phyloP scores from a whole-genome alignment of 1,284 basidiomycete genomes.

The Mycosarcoma mackinlayi region DNA sequence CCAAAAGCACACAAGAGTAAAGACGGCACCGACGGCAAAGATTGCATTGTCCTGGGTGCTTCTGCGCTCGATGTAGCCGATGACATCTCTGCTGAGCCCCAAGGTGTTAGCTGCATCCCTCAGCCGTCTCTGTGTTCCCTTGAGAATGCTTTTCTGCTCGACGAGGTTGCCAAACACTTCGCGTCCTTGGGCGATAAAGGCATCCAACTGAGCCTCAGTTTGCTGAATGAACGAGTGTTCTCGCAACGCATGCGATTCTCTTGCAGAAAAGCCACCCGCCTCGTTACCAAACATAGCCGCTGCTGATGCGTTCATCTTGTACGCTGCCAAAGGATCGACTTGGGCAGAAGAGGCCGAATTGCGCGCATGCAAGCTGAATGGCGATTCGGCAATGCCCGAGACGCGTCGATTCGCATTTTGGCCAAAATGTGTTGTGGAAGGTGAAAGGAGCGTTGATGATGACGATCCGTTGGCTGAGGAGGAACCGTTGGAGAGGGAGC shows the following conservation, averaged over 20 bases:
- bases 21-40: conserved; percentile 62
- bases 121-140: conserved; percentile 60
- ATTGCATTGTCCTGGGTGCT: conserved; percentile 67
- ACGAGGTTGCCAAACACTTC: conserved; percentile 65
- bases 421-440: conserved; percentile 21
- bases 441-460: conserved; percentile 19
- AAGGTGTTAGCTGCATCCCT: conserved; percentile 65
- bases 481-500: conserved; percentile 13
- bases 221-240: conserved; percentile 67
- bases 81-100: conserved; percentile 65
- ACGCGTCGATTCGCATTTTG: conserved; percentile 21
- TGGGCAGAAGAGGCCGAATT: conserved; percentile 26
- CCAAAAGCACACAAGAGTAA: conserved; percentile 65
- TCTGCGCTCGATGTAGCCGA: conserved; percentile 66
- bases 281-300: conserved; percentile 61
- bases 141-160: conserved; percentile 66
- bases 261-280: conserved; percentile 28
- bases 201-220: conserved; percentile 64
- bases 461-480: conserved; percentile 1
- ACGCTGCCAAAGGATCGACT: conserved; percentile 59
- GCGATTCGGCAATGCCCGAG: conserved; percentile 49
- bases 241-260: conserved; percentile 64
- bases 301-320: conserved; percentile 61
- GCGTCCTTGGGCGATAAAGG: conserved; percentile 65
- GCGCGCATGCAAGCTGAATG: conserved; percentile 55